Base-by-base conservation (phyloP, 352 stramenopile species). In the Phytopythium oedochilum region DNA sequence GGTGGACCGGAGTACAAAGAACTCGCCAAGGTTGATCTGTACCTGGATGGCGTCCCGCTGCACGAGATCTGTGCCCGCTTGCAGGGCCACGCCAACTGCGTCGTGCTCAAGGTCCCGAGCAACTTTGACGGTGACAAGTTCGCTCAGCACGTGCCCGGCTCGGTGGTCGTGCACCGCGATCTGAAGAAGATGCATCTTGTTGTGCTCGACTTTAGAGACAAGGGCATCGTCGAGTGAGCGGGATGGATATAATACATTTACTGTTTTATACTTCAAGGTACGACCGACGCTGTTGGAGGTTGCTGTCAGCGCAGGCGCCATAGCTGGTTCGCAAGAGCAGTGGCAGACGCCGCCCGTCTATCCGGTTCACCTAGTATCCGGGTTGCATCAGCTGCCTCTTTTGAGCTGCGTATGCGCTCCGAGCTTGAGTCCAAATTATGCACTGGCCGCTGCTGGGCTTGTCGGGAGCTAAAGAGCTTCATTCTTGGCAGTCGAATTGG, bases 111-210 rank as follows among this genome's bases (percentile, higher is more conserved):
- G 49, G 81, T 92, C 34, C 84, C 84, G 17, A 88, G 68, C 18
- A 94, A 94, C 57, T 94, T 92, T 60, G 81, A 94, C 58, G 66
- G 78, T 22, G 75, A 77, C 3, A 88, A 87, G 57, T 90, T 93
- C 50, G 71, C 82, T 1, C 55, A 63, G 32, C 57, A 70, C 26
- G 79, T 92, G 7, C 78, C 77, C 0, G 82, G 82, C 15, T 68
- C 64, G 1, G 79, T 92, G 15, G 65, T 64, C 1, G 83, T 88
- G 22, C 66, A 75, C 0, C 74, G 75, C 18, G 75, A 89, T 43
- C 75, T 92, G 11, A 86, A 88, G 56, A 92, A 92, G 67, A 92
- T 92, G 82, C 75, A 84, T 23, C 64, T 92, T 14, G 71, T 92
- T 18, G 58, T 85, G 17, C 64, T 92, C 20, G 82, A 92, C 53